Evolutionary conservation across 768 basidiomycete genomes (phyloP).

Genomic region (Trametes elegans): DNA sequence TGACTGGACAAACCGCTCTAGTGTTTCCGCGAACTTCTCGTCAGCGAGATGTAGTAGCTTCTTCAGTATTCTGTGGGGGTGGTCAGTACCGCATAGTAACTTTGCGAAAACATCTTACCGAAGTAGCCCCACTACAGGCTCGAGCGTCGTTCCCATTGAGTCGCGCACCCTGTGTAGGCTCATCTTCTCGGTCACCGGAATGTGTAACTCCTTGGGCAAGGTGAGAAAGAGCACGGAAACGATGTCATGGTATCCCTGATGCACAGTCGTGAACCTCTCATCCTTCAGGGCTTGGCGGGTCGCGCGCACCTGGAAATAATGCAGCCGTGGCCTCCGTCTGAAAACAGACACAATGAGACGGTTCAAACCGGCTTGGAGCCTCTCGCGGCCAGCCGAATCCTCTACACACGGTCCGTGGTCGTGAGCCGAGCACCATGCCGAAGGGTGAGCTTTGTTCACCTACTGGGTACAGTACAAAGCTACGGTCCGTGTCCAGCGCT

Average conservation of each 20-base stretch:
- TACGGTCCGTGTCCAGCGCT: conserved; percentile 84
- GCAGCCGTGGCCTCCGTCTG: conserved; percentile 65
- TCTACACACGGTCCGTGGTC: background rate
- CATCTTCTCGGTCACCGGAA: conserved; percentile 64
- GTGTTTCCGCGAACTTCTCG: conserved; percentile 60
- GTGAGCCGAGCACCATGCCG: conserved; percentile 5
- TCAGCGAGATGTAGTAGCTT: conserved; percentile 73
- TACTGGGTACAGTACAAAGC: conserved; percentile 91
- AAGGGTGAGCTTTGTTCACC: conserved; percentile 46
- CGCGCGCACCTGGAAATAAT: conserved; percentile 74
- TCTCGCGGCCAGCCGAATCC: conserved; percentile 40
- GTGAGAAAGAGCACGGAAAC: conserved; percentile 81
- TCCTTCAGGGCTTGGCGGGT: too few relatives aligned
- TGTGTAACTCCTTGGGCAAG: conserved; percentile 56
- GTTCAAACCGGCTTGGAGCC: conserved; percentile 65
- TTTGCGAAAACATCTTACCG: conserved; percentile 42
- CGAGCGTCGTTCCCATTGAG: conserved; percentile 82
- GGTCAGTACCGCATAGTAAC: background rate
- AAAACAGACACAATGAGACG: conserved; percentile 73
- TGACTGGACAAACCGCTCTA: conserved; percentile 54
- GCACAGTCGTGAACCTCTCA: too few relatives aligned
- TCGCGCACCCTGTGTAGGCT: conserved; percentile 81
- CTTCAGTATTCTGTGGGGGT: conserved; percentile 57
- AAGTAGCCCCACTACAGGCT: conserved; percentile 80
- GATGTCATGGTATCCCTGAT: conserved; percentile 92